phyloP scores from a whole-genome alignment of 176 grass and related monocot genomes.

The Pharus latifolius region DNA sequence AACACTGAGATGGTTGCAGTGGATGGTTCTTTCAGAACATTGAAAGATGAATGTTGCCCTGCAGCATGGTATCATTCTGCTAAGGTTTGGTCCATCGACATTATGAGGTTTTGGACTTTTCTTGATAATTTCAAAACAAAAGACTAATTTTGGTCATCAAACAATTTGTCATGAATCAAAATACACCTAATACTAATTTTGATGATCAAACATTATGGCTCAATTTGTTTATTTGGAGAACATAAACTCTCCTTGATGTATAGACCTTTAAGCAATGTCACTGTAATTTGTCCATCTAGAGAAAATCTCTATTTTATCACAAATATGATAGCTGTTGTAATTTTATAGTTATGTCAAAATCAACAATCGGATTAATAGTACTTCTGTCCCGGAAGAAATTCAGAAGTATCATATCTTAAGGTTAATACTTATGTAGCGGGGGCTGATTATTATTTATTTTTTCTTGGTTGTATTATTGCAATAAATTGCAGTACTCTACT shows the following conservation, averaged over 20 bases:
- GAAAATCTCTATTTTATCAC: neutral
- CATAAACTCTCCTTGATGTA: neutral
- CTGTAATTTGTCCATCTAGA: neutral
- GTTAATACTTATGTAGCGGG: neutral
- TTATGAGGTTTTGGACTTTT: slow-evolving; percentile 1
- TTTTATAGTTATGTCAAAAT: neutral
- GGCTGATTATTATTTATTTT: neutral
- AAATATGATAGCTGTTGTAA: neutral
- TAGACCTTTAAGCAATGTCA: neutral
- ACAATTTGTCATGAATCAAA: neutral
- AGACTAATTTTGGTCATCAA: neutral
- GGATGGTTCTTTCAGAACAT: slow-evolving; percentile 21
- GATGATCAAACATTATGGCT: neutral
- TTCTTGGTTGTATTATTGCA: neutral
- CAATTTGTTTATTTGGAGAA: neutral
- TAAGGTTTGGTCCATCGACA: slow-evolving; percentile 23
- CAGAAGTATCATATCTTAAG: neutral
- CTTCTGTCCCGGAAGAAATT: neutral
- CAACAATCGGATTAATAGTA: neutral
- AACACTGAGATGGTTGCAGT: slow-evolving; percentile 14
- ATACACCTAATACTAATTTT: neutral
- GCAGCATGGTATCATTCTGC: slow-evolving; percentile 36
- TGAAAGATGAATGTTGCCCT: slow-evolving; percentile 34
- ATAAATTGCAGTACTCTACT: neutral
- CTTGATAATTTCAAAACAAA: slow-evolving; percentile 1